These are phyloP conservation scores for Capsella bursapastoris DNA, from an alignment of 345 rosid genomes.

Conservation along the genomic window DNA sequence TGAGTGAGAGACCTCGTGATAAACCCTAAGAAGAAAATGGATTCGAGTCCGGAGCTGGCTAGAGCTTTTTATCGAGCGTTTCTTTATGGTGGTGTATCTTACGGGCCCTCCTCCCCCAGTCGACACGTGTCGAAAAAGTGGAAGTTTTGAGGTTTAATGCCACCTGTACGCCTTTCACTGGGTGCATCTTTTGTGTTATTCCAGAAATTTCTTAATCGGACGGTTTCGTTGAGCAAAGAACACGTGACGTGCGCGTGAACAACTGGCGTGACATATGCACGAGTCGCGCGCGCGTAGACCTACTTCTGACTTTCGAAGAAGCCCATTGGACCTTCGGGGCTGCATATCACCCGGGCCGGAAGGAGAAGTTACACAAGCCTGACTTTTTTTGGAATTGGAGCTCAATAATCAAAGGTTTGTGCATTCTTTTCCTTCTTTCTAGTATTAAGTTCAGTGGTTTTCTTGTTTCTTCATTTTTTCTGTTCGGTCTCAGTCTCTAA, in stretches of 20 bases:
- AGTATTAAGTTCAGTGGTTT: too few species aligned
- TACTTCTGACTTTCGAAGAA: background rate
- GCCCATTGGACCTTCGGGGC: background rate
- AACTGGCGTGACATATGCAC: background rate
- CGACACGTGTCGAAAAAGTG: conserved; percentile 17
- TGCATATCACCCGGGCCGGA: background rate
- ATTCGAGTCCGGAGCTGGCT: too few species aligned
- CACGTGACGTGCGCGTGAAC: background rate
- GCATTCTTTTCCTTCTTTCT: too few species aligned
- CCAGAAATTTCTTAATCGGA: background rate
- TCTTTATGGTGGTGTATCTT: background rate
- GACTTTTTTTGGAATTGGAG: too few species aligned
- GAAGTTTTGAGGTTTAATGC: background rate
- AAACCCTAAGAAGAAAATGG: background rate
- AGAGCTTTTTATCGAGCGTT: conserved; percentile 11
- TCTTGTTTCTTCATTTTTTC: too few species aligned
- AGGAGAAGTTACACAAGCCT: too few species aligned
- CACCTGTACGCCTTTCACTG: conserved; percentile 24
- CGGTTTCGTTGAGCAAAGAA: background rate
- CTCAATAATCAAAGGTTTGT: too few species aligned
- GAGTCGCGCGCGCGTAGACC: background rate
- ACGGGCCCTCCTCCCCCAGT: background rate
- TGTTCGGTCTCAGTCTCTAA: too few species aligned
- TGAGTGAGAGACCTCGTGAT: background rate
- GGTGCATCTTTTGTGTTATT: background rate